Conservation (phyloP, 805 yeast genomes). For the Barnettozyma wickerhamii region DNA sequence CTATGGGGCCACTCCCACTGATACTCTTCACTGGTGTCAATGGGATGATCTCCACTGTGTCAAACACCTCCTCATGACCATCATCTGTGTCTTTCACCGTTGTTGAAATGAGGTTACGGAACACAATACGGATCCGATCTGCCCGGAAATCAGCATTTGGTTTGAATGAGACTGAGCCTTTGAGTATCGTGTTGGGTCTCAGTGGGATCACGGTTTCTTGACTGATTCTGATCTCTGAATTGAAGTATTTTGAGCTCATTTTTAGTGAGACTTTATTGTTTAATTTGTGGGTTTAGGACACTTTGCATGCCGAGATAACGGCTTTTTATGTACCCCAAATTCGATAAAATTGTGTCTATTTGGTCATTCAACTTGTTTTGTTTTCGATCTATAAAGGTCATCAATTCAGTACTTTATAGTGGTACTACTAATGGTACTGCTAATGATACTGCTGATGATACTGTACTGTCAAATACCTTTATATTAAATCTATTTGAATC, state of each 20-base stretch:
- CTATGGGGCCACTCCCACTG: too few relatives aligned
- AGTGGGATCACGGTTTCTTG: neutral
- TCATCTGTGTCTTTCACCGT: neutral
- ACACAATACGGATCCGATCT: neutral
- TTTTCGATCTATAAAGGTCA: too few relatives aligned
- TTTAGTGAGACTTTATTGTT: neutral
- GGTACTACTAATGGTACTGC: too few relatives aligned
- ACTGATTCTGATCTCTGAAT: neutral
- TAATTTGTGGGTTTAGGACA: neutral
- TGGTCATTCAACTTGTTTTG: too few relatives aligned
- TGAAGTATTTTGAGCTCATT: neutral
- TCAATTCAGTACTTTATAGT: too few relatives aligned
- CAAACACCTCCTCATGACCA: neutral
- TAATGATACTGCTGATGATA: too few relatives aligned
- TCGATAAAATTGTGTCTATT: too few relatives aligned
- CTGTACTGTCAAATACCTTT: too few relatives aligned
- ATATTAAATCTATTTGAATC: conserved; percentile 31
- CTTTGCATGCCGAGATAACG: neutral
- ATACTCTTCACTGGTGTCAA: neutral
- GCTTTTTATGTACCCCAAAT: too few relatives aligned
- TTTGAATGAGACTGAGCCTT: neutral
- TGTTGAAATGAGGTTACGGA: neutral
- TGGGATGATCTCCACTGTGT: neutral
- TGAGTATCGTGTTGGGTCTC: neutral
- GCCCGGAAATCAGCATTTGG: neutral